These are phyloP conservation scores for Berberis vulgaris DNA, from an alignment of 164 flowering plant species.

Conservation along the genomic window DNA sequence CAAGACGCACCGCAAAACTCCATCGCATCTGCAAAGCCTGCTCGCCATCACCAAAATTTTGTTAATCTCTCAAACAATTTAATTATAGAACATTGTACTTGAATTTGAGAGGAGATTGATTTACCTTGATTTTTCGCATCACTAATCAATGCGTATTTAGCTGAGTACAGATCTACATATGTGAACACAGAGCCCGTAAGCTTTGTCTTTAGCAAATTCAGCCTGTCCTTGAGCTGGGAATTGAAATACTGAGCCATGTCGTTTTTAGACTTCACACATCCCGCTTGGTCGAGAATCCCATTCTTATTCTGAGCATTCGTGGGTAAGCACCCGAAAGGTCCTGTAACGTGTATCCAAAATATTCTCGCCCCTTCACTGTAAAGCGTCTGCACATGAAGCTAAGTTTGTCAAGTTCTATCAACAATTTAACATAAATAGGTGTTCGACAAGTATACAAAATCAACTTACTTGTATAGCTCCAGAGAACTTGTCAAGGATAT, in stretches of 20 bases:
- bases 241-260: slow-evolving; percentile 55
- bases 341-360: slow-evolving; percentile 78
- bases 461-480: slow-evolving; percentile 36
- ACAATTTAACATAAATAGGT: neutral
- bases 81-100: neutral
- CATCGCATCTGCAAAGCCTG: slow-evolving; percentile 58
- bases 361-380: slow-evolving; percentile 53
- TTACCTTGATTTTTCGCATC: slow-evolving; percentile 44
- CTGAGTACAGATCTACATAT: slow-evolving; percentile 59
- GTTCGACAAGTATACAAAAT: neutral
- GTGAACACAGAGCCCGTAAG: slow-evolving; percentile 35
- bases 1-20: slow-evolving; percentile 59
- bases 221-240: slow-evolving; percentile 40
- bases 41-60: neutral
- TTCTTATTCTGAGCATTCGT: slow-evolving; percentile 24
- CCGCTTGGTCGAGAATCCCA: slow-evolving; percentile 40
- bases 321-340: slow-evolving; percentile 74
- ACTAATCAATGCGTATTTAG: slow-evolving; percentile 42
- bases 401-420: neutral
- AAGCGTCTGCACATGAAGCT: slow-evolving; percentile 28
- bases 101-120: neutral
- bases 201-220: slow-evolving; percentile 25
- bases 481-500: slow-evolving; percentile 27
- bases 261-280: slow-evolving; percentile 44
- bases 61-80: neutral